Evolutionary conservation across 306 rosid genomes (phyloP), one percentile per base, ranked within the genome.

Genomic region (Vicia faba): DNA sequence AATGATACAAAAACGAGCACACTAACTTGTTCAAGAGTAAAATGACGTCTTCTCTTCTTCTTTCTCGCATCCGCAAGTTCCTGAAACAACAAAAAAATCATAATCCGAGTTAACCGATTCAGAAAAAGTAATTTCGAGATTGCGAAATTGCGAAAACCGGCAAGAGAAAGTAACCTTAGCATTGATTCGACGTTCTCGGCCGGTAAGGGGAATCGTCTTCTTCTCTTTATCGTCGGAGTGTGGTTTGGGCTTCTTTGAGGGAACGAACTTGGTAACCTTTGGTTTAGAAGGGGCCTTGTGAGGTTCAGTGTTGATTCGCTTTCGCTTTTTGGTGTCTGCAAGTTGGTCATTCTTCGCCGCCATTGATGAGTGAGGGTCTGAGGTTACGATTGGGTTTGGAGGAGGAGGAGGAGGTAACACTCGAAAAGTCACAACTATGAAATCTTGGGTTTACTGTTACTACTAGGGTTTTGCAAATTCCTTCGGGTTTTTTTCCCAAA

Each of bases 31-130:
- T 93, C 97, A 58, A 93, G 85, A 56, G 75, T 70, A 73, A 71
- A 89, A 71, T 93, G 89, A 11, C 81, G 86, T 75, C 84, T 93
- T 69, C 99, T 83, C 85, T 82, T 93, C 90, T 81, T 90, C 78
- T 93, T 93, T 75, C 97, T 85, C 64, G 97, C 82, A 64, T 90
- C 96, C 1, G 90, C 76, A 18, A 93, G 86, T 50, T 90, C 99
- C 96, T 93, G 85, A 76, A 46, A 78, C 23, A 18, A 64, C 9
- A 2, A 62, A 23, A 46, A 19, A 75, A 44, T 33, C 14, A 73
- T 5, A 48, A 29, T 7, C 40, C 11, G 35, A 29, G 5, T 11
- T 7, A 68, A 12, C 46, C 35, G 15, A 44, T 48, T 13, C 53
- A 49, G 54, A 81, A 77, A 11, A 18, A 38, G 55, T 53, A n/a